Evolutionary conservation across 1,139 yeast genomes (phyloP).

Genomic region (Magnusiomyces clavatus): DNA sequence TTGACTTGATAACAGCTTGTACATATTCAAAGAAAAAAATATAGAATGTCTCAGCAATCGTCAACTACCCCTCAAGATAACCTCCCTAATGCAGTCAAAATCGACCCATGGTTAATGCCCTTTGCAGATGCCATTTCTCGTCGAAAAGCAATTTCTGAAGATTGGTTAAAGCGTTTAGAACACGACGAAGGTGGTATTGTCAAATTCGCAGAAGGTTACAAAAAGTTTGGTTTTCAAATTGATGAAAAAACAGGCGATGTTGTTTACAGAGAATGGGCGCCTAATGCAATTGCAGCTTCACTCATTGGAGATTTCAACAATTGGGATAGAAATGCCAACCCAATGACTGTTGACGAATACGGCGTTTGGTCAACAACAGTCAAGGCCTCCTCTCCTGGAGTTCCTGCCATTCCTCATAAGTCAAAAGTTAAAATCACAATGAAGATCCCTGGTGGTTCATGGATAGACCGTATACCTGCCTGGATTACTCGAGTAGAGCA

Average conservation of each 20-base stretch:
- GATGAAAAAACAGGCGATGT: conserved; percentile 45
- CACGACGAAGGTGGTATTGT: conserved; percentile 41
- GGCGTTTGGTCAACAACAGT: conserved; percentile 64
- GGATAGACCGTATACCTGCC: conserved; percentile 77
- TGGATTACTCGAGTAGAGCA: conserved; percentile 84
- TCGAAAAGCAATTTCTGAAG: conserved; percentile 47
- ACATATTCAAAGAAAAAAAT: too few species aligned
- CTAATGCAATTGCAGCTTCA: conserved; percentile 67
- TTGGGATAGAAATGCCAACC: conserved; percentile 62
- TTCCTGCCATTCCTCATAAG: conserved; percentile 70
- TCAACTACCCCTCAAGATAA: conserved; percentile 1
- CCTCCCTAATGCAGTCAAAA: conserved; percentile 35
- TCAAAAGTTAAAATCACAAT: conserved; percentile 70
- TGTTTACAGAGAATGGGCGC: conserved; percentile 76
- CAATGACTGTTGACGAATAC: conserved; percentile 45
- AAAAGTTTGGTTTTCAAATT: conserved; percentile 69
- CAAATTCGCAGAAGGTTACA: conserved; percentile 53
- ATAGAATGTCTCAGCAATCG: too few species aligned
- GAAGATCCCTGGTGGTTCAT: conserved; percentile 57
- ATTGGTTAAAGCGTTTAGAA: conserved; percentile 46
- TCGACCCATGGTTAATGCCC: conserved; percentile 89
- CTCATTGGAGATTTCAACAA: conserved; percentile 84
- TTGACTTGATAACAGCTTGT: too few species aligned
- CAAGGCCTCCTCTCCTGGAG: conserved; percentile 40
- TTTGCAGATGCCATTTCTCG: conserved; percentile 52